Conservation (phyloP, 805 yeast species). For the Ogataea trehalophila region DNA sequence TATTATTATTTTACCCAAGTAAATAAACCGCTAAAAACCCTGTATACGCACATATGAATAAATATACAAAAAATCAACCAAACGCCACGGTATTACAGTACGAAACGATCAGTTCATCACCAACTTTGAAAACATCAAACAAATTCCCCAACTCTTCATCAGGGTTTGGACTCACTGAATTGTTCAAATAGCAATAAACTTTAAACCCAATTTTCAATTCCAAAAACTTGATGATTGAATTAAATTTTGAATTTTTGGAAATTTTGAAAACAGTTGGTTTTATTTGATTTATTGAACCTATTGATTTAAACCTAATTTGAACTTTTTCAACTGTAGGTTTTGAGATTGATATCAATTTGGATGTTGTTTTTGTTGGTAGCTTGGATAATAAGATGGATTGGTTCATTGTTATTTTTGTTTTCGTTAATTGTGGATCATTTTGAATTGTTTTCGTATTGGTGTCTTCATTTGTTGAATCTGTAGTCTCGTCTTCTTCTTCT, state of each 20-base stretch:
- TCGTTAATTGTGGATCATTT: slow-evolving; percentile 20
- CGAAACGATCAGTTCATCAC: slow-evolving; percentile 38
- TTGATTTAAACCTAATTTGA: slow-evolving; percentile 52
- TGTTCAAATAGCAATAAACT: slow-evolving; percentile 40
- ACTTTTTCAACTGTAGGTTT: slow-evolving; percentile 28
- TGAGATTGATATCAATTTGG: slow-evolving; percentile 17
- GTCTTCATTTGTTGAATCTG: slow-evolving; percentile 1
- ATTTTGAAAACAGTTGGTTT: slow-evolving; percentile 48
- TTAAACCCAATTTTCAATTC: slow-evolving; percentile 30
- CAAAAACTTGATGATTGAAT: slow-evolving; percentile 42
- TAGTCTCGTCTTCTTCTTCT: background rate
- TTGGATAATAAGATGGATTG: slow-evolving; percentile 24
- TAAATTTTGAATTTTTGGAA: slow-evolving; percentile 41
- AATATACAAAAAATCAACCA: slow-evolving; percentile 30
- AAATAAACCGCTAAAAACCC: no score
- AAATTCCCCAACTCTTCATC: slow-evolving; percentile 39
- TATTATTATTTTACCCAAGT: no score
- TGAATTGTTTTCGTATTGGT: slow-evolving; percentile 11
- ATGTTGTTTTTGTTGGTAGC: slow-evolving; percentile 21
- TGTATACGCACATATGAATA: no score
- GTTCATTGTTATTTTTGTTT: slow-evolving; percentile 27
- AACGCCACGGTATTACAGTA: slow-evolving; percentile 44
- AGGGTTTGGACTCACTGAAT: slow-evolving; percentile 41
- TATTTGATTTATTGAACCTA: slow-evolving; percentile 50
- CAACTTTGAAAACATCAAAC: slow-evolving; percentile 31